A percentile compares a stretch with the other conserved stretches of the same genome.
Evolutionary conservation across 2,329 filamentous ascomycete genomes (phyloP).

Genomic region (Stagonosporopsis vannaccii): DNA sequence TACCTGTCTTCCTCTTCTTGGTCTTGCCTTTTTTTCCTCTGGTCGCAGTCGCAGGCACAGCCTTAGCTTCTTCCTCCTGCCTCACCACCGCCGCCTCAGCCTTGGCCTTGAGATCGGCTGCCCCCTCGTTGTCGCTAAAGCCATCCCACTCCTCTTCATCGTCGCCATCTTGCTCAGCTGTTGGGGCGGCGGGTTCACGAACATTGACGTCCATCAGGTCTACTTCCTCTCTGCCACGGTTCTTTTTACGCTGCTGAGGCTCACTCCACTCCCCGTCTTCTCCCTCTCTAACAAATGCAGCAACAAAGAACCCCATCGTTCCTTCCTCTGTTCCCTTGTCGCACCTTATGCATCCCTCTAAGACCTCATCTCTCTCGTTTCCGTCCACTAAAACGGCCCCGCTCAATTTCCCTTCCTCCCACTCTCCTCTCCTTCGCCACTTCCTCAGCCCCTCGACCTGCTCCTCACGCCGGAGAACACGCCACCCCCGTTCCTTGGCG

Average conservation of each 20-base stretch:
- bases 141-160: conserved; percentile 54
- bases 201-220: background rate
- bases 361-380: conserved; percentile 50
- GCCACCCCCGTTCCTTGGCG: conserved; percentile 76
- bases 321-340: conserved; percentile 82
- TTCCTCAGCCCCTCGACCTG: conserved; percentile 78
- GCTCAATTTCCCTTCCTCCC: conserved; percentile 50
- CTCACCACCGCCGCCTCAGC: conserved; percentile 3
- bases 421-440: conserved; percentile 70
- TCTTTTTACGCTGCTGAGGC: background rate
- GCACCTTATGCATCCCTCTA: conserved; percentile 81
- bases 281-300: conserved; percentile 75
- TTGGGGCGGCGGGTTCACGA: conserved; percentile 2
- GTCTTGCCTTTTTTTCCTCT: conserved; percentile 23
- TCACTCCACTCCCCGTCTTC: background rate
- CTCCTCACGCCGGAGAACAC: conserved; percentile 71
- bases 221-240: background rate
- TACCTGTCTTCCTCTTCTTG: conserved; percentile 30
- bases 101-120: conserved; percentile 8
- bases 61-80: background rate
- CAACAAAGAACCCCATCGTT: conserved; percentile 95
- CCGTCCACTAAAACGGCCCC: conserved; percentile 54
- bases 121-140: conserved; percentile 49
- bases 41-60: background rate
- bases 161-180: conserved; percentile 19